Evolutionary conservation across 768 basidiomycete species (phyloP), one percentile per base, ranked within the genome.

Genomic region (Termitomyces bulborhizus): DNA sequence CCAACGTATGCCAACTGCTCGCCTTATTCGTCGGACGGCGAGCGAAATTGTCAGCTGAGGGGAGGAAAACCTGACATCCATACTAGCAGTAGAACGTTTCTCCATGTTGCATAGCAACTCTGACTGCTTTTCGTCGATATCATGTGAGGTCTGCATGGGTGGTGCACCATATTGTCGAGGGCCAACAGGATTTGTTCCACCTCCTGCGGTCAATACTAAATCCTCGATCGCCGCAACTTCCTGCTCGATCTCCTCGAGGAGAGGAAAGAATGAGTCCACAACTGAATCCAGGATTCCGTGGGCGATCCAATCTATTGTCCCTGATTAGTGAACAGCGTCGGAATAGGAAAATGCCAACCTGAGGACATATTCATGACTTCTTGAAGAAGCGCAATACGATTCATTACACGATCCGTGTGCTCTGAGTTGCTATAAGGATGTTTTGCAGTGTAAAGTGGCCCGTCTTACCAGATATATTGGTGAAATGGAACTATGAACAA

Each of bases 231-330:
- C 81, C 56, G 83, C 77, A 3, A 92, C 86, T 65, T 96, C 94
- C 46, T 76, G 76, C 63, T 91, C 91, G 37, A 97, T 86, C 56
- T 85, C 83, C 59, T 85, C 80, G 56, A 94, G 73, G 56, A 93
- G 78, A 1, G 92, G 92, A 67, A 93, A 93, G 71, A 95, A 95
- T 0, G 90, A 87, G 66, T 98, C 94, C 21, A 98, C 93, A 51
- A 98, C 85, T 1, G 93, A 95, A 64, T 97, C 95, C 60, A 98
- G 73, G 53, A 97, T 78, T 21, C 86, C 89, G 68, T 98, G 93
- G 0, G 92, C 93, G 60, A 98, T 90, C 92, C 93, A 96, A 66
- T 94, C 94, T 93, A 58, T 39, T 24, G 24, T 29, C 45, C 18
- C 29, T n/a, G 52, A 57, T 16, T 37, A 41, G 36, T 29, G 46